Conservation (phyloP, 345 rosid species). For the Isatis tinctoria region DNA sequence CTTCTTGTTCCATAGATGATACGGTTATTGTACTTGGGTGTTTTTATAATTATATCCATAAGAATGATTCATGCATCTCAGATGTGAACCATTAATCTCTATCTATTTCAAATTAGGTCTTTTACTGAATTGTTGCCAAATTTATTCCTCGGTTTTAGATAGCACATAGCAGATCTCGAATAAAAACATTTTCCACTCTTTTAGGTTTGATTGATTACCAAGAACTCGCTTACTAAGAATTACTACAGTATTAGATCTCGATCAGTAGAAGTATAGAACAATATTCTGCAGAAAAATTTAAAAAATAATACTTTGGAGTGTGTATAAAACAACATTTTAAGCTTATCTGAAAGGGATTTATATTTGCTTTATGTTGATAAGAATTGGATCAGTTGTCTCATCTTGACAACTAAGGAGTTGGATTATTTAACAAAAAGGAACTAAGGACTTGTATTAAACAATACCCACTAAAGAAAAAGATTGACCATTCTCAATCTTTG, state of each 20-base stretch:
- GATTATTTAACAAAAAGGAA: no score
- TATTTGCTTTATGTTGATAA: not conserved
- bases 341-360: not conserved
- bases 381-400: not conserved
- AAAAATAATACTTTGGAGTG: not conserved
- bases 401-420: not conserved
- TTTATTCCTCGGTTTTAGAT: not conserved
- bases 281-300: not conserved
- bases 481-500: not conserved
- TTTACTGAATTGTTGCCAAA: not conserved
- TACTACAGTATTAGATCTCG: not conserved
- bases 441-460: not conserved
- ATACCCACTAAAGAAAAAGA: not conserved
- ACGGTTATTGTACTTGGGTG: not conserved
- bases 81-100: not conserved
- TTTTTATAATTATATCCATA: not conserved
- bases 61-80: not conserved
- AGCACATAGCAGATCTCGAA: no score
- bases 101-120: not conserved
- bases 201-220: not conserved
- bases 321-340: not conserved
- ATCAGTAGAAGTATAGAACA: not conserved
- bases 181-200: not conserved
- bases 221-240: not conserved
- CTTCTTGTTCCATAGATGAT: constrained; percentile 11